A percentile compares a stretch with the other conserved stretches of the same genome.
phyloP scores from a whole-genome alignment of 306 rosid genomes.

The Argentina anserina region DNA sequence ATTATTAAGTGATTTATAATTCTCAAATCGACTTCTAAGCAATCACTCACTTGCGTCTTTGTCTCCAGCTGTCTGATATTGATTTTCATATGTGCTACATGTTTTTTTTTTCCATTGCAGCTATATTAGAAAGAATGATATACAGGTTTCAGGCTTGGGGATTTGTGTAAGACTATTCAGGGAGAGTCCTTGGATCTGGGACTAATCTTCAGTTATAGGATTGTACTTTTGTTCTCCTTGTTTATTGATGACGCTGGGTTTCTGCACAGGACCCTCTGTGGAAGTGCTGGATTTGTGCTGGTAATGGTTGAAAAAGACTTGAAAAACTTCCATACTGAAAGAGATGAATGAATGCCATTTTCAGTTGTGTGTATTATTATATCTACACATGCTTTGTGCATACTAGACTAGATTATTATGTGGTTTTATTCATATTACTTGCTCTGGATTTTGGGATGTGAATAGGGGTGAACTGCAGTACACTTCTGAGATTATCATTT shows the following conservation, averaged over 20 bases:
- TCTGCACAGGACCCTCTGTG: not conserved
- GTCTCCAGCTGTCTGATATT: not conserved
- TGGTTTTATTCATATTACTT: too few relatives aligned
- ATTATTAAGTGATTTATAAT: constrained; percentile 9
- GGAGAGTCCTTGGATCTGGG: not conserved
- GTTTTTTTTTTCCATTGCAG: not conserved
- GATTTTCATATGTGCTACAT: not conserved
- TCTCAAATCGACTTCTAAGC: too few relatives aligned
- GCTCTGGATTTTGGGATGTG: not conserved
- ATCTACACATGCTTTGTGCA: not conserved
- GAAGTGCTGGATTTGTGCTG: not conserved
- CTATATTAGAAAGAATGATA: not conserved
- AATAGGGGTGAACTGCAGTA: not conserved
- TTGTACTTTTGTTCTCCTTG: not conserved
- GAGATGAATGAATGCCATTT: not conserved
- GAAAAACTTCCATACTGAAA: not conserved
- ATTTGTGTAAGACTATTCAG: too few relatives aligned
- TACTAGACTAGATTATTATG: not conserved
- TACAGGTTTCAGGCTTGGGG: not conserved
- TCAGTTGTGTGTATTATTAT: not conserved
- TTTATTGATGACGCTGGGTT: not conserved
- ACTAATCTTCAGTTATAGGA: not conserved
- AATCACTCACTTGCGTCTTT: too few relatives aligned
- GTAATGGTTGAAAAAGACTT: not conserved
- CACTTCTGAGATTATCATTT: not conserved